A percentile compares a stretch with the other conserved stretches of the same genome.
Evolutionary conservation across 2,329 filamentous ascomycete species (phyloP).

Genomic region (Metarhizium brunneum): DNA sequence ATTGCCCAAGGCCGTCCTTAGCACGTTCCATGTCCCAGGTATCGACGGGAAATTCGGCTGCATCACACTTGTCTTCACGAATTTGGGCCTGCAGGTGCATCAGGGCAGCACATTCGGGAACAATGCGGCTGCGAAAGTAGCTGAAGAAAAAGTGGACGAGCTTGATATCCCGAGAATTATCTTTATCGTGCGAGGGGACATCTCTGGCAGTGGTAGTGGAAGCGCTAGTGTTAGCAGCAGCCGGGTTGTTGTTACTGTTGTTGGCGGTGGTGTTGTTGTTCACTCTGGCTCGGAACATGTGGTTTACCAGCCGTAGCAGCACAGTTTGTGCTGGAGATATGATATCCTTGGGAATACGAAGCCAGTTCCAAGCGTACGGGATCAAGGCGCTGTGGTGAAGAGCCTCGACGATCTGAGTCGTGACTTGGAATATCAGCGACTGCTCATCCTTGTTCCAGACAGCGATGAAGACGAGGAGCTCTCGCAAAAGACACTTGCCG

Average conservation of each 20-base stretch:
- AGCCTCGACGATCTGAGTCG: conserved; percentile 89
- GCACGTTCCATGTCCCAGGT: conserved; percentile 97
- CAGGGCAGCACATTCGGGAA: conserved; percentile 87
- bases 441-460: conserved; percentile 94
- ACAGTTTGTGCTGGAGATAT: conserved; percentile 93
- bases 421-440: conserved; percentile 92
- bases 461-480: conserved; percentile 91
- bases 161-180: conserved; percentile 47
- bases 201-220: conserved; percentile 16
- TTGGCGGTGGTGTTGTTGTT: conserved; percentile 21
- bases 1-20: conserved; percentile 89
- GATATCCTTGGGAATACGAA: conserved; percentile 89
- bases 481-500: conserved; percentile 78
- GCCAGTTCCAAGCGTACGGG: conserved; percentile 84
- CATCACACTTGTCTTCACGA: conserved; percentile 62
- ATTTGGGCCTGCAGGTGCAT: conserved; percentile 93
- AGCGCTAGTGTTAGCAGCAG: background rate
- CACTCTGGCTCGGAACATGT: conserved; percentile 63
- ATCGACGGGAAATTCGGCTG: conserved; percentile 86
- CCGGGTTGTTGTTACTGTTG: conserved; percentile 7
- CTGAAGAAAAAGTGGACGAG: conserved; percentile 84
- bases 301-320: conserved; percentile 80
- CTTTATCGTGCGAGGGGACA: conserved; percentile 32
- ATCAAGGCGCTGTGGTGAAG: conserved; percentile 83
- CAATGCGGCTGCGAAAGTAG: conserved; percentile 84